Base-by-base conservation (phyloP, 495 filamentous ascomycete genomes). In the Astrothelium macrocarpum region DNA sequence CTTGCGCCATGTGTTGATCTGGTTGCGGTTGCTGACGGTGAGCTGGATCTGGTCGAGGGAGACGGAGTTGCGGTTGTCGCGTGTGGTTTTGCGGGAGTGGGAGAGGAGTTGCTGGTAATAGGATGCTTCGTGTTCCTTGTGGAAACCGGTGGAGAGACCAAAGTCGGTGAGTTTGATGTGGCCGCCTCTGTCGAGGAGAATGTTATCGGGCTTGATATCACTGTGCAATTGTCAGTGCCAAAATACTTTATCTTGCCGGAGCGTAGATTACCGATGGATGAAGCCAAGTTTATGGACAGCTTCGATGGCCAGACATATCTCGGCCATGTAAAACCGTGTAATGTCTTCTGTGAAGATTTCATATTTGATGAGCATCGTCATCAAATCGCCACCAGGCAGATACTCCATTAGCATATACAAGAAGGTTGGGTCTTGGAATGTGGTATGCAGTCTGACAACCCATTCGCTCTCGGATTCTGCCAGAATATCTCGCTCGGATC, bases 301-400 rank as follows among this genome's bases (percentile, higher is more conserved):
- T 71, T 99, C 95, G 66, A 99, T 96, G 10, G 94, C 95, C 75
- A 97, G 83, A 25, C 95, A 89, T 70, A 97, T 92, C 76, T 99
- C 92, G 28, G 95, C 94, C 84, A 99, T 97, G 77, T 99, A 99
- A 78, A 99, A 99, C 18, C 95, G 85, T 34, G 94, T 99, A 68
- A 99, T 96, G 64, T 97, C 94, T 72, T 97, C 91, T 0, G 91
- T 95, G 77, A 99, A 99, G 70, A 99, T 96, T 74, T 99, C 94
- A 72, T 99, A 97, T 79, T 97, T 97, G 78, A 99, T 99, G 68
- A 99, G 82, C 94, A 99, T 99, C 34, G 94, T 99, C 94, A 99
- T 99, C 71, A 99, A 76, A 80, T 99, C 94, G 71, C 94, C 94
- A 72, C 94, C 94, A 16, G 94, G 94, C 70, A 97, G 82, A 77